Evolutionary conservation across 2,329 filamentous ascomycete species (phyloP).

Genomic region (Alternaria sp.): DNA sequence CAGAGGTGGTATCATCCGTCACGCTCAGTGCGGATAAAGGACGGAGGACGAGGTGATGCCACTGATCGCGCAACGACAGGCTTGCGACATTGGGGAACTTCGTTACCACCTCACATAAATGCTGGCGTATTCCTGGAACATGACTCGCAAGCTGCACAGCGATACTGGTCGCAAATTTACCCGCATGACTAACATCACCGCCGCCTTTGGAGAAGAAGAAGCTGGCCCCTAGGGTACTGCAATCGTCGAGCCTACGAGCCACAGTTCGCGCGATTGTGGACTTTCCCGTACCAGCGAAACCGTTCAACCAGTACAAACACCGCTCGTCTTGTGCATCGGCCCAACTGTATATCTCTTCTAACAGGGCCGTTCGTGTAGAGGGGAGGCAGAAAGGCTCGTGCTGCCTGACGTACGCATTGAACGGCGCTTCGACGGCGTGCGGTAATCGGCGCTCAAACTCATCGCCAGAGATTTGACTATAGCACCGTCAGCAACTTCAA

Average conservation of each 20-base stretch:
- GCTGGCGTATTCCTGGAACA: background rate
- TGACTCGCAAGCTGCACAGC: slow-evolving; percentile 15
- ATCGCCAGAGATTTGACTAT: background rate
- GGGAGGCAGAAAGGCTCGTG: slow-evolving; percentile 28
- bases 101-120: slow-evolving; percentile 13
- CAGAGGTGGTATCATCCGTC: too few relatives aligned
- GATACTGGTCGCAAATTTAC: slow-evolving; percentile 20
- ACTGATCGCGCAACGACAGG: too few relatives aligned
- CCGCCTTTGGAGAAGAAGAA: slow-evolving; percentile 28
- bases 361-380: slow-evolving; percentile 30
- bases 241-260: slow-evolving; percentile 17
- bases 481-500: too few relatives aligned
- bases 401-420: slow-evolving; percentile 28
- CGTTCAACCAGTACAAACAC: slow-evolving; percentile 39
- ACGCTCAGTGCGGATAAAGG: too few relatives aligned
- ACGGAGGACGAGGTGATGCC: too few relatives aligned
- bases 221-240: slow-evolving; percentile 16
- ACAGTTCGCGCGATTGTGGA: slow-evolving; percentile 39
- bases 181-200: slow-evolving; percentile 14
- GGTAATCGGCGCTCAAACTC: background rate
- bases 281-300: slow-evolving; percentile 43
- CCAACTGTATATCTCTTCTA: slow-evolving; percentile 31
- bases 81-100: background rate
- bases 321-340: slow-evolving; percentile 13
- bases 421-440: slow-evolving; percentile 19